Evolutionary conservation across 1,284 basidiomycete genomes (phyloP).

Genomic region (Omphalotus olearius): DNA sequence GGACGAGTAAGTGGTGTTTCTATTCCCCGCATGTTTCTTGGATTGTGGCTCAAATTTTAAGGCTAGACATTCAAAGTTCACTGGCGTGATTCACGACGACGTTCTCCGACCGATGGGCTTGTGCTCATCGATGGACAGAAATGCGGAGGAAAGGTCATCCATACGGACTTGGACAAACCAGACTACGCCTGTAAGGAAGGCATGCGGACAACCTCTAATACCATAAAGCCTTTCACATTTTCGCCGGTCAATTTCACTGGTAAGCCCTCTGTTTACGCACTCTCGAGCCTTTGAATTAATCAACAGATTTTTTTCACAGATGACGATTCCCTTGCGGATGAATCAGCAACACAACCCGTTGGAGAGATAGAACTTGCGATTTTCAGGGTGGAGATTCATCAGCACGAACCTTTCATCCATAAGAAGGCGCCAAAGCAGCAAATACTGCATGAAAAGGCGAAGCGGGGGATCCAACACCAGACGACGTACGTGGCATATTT

Average conservation of each 20-base stretch:
- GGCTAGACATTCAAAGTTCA: constrained; percentile 5
- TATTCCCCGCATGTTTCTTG: not conserved
- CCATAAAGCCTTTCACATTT: constrained; percentile 6
- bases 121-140: constrained; percentile 7
- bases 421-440: not conserved
- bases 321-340: not conserved
- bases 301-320: not conserved
- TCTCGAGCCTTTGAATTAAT: not conserved
- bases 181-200: constrained; percentile 1
- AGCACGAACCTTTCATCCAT: not conserved
- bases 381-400: constrained; percentile 1
- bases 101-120: constrained; percentile 10
- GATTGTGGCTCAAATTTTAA: not conserved
- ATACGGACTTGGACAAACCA: constrained; percentile 5
- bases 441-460: not conserved
- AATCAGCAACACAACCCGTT: not conserved
- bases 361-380: constrained; percentile 1
- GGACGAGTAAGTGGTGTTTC: not conserved
- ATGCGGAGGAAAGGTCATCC: constrained; percentile 1
- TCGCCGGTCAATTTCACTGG: constrained; percentile 1
- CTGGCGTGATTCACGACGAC: constrained; percentile 5
- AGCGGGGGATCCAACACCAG: constrained; percentile 5
- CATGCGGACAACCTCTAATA: not conserved
- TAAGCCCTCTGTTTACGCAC: not conserved
- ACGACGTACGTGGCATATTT: not conserved